A percentile compares a stretch with the other conserved stretches of the same genome.
Conservation (phyloP, 768 basidiomycete genomes). For the Hericium coralloides region DNA sequence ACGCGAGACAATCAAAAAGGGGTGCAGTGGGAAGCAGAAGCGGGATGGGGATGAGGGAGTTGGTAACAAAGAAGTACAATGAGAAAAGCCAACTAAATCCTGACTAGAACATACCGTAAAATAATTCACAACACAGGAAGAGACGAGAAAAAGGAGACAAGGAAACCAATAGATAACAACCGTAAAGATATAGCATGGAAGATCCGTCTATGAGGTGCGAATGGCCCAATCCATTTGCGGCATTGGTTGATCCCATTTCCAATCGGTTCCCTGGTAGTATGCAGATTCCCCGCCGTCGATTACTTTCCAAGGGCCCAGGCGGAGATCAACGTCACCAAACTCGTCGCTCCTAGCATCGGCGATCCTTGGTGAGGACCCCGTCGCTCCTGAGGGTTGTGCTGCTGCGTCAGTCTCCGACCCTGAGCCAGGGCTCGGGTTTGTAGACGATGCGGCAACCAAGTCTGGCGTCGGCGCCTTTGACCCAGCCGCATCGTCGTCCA, state of each 20-base stretch:
- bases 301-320: slow-evolving; percentile 55
- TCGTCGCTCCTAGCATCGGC: slow-evolving; percentile 39
- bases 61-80: neutral
- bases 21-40: neutral
- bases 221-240: slow-evolving; percentile 65
- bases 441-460: slow-evolving; percentile 57
- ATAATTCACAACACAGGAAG: neutral
- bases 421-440: slow-evolving; percentile 72
- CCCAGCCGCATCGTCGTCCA: slow-evolving; percentile 48
- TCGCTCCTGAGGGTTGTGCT: slow-evolving; percentile 22
- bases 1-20: slow-evolving; percentile 4
- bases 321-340: slow-evolving; percentile 32
- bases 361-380: slow-evolving; percentile 26
- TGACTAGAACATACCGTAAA: neutral
- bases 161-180: slow-evolving; percentile 10
- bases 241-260: slow-evolving; percentile 74
- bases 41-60: slow-evolving; percentile 2
- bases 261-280: slow-evolving; percentile 48
- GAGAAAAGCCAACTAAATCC: slow-evolving; percentile 1
- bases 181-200: slow-evolving; percentile 8
- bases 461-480: slow-evolving; percentile 74
- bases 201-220: slow-evolving; percentile 40
- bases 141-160: too few species aligned
- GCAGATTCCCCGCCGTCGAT: slow-evolving; percentile 70
- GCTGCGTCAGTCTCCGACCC: slow-evolving; percentile 42